phyloP scores from a whole-genome alignment of 2,329 filamentous ascomycete species.

The Ciborinia camelliae region DNA sequence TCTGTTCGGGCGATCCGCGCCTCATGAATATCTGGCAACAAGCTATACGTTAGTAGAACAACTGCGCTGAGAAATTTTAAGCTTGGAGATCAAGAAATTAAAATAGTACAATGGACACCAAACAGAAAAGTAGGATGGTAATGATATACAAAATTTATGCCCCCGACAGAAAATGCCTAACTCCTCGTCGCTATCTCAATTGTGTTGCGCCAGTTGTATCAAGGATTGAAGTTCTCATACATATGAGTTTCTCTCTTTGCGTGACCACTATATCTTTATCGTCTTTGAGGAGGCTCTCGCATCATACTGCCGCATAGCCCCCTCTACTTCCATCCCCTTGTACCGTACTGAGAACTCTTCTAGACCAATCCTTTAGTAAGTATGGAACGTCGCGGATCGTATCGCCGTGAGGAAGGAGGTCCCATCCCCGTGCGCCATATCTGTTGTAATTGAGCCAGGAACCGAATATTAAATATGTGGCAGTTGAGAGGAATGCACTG shows the following conservation, averaged over 20 bases:
- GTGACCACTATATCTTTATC: not conserved
- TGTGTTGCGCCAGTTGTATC: not conserved
- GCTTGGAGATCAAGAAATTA: not conserved
- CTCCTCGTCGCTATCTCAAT: constrained; percentile 10
- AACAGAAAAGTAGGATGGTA: not conserved
- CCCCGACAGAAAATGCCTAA: constrained; percentile 6
- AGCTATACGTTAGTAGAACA: not conserved
- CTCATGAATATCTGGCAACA: too few species aligned
- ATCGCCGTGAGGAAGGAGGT: constrained; percentile 88
- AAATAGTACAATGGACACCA: constrained; percentile 3
- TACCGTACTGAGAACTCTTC: constrained; percentile 76
- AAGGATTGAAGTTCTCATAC: not conserved
- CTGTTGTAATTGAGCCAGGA: constrained; percentile 99
- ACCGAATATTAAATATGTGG: constrained; percentile 92
- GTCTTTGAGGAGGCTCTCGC: not conserved
- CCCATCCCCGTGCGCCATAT: constrained; percentile 92
- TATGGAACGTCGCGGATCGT: constrained; percentile 90
- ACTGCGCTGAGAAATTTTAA: too few species aligned
- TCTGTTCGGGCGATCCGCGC: too few species aligned
- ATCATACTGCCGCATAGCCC: constrained; percentile 82
- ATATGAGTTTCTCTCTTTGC: not conserved
- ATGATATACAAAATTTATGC: constrained; percentile 10
- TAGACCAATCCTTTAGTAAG: constrained; percentile 81
- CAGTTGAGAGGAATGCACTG: constrained; percentile 79
- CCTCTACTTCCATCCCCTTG: constrained; percentile 81